phyloP scores from a whole-genome alignment of 163 green algal genomes.

The Scenedesmus sp. region DNA sequence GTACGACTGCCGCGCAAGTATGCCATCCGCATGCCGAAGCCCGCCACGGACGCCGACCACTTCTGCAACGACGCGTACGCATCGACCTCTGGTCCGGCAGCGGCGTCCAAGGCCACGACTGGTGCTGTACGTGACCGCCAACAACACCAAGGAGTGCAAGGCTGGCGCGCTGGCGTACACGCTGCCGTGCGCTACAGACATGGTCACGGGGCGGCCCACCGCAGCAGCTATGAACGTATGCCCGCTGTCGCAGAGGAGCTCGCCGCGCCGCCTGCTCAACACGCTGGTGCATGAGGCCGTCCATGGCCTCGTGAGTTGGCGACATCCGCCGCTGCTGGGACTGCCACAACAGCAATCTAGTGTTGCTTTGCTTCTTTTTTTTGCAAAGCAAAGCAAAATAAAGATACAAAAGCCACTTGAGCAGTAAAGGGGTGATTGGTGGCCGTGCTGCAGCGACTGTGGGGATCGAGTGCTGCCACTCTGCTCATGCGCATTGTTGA shows the following conservation, averaged over 20 bases:
- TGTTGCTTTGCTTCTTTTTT: no score
- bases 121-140: constrained; percentile 48
- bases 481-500: no score
- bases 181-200: constrained; percentile 40
- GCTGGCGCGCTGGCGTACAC: constrained; percentile 42
- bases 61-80: constrained; percentile 49
- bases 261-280: constrained; percentile 19
- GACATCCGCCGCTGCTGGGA: neutral
- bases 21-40: constrained; percentile 40
- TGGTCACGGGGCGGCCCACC: constrained; percentile 39
- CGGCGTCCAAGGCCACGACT: constrained; percentile 35
- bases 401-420: no score
- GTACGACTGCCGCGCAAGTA: constrained; percentile 33
- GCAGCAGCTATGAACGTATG: constrained; percentile 48
- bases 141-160: constrained; percentile 36
- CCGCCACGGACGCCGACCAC: neutral
- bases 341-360: no score
- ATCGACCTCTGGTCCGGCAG: constrained; percentile 4
- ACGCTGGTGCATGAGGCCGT: constrained; percentile 50
- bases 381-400: no score
- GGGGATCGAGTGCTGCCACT: no score
- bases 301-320: constrained; percentile 49
- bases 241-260: constrained; percentile 7
- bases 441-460: no score
- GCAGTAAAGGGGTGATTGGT: no score